Conservation (phyloP, 2,329 filamentous ascomycete species). For the Salinomyces thailandicus region DNA sequence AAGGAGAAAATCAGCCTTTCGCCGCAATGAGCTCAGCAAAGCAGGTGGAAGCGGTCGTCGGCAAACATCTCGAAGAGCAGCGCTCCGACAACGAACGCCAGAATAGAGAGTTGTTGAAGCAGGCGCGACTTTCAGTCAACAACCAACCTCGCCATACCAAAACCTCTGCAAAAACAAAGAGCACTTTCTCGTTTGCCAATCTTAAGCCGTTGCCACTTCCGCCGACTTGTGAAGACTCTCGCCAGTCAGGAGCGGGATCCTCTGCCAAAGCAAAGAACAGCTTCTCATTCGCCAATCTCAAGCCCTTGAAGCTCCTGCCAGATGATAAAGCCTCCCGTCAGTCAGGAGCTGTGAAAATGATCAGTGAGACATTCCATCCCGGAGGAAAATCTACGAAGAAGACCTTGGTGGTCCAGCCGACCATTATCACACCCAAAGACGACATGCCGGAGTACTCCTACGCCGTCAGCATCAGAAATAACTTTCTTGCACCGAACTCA, state of each 20-base stretch:
- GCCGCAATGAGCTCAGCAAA: slow-evolving; percentile 2
- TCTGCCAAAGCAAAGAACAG: background rate
- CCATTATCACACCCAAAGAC: slow-evolving; percentile 4
- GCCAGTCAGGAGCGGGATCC: no score
- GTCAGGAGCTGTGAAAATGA: background rate
- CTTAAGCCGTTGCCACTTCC: no score
- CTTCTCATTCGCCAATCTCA: slow-evolving; percentile 11
- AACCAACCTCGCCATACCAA: no score
- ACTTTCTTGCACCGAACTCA: slow-evolving; percentile 33
- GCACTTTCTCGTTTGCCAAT: background rate
- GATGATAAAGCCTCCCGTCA: background rate
- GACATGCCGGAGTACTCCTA: slow-evolving; percentile 31
- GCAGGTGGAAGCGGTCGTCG: slow-evolving; percentile 15
- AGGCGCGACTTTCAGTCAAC: slow-evolving; percentile 11
- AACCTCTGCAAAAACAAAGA: no score
- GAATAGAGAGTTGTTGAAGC: slow-evolving; percentile 12
- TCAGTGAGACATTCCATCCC: background rate
- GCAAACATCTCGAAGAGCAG: slow-evolving; percentile 18
- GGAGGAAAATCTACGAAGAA: slow-evolving; percentile 1
- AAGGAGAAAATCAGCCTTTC: no score
- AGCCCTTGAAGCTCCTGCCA: slow-evolving; percentile 4
- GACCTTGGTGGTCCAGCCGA: slow-evolving; percentile 5
- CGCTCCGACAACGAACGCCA: slow-evolving; percentile 21
- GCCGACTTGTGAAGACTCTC: no score
- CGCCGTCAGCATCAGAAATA: slow-evolving; percentile 33